These are phyloP conservation scores for Taphrina sp. DNA, from an alignment of 1,139 yeast species.

Conservation along the genomic window DNA sequence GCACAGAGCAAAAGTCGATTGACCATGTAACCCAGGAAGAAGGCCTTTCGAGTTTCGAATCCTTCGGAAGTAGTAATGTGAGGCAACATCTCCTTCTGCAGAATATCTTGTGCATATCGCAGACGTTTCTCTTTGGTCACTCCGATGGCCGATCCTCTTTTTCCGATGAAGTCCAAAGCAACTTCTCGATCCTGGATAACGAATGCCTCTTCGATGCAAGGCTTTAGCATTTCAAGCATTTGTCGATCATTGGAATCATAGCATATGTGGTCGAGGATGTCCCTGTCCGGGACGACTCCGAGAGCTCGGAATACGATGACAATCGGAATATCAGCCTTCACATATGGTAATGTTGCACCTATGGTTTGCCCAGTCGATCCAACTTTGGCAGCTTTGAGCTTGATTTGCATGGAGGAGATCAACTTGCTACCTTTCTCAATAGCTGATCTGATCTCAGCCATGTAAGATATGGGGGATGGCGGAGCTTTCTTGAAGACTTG, in stretches of 20 bases:
- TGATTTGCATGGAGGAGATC: slow-evolving; percentile 90
- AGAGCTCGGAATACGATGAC: slow-evolving; percentile 95
- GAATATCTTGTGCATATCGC: slow-evolving; percentile 92
- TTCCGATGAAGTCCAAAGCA: slow-evolving; percentile 94
- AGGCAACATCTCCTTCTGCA: slow-evolving; percentile 93
- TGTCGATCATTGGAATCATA: slow-evolving; percentile 98
- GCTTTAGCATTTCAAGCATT: slow-evolving; percentile 98
- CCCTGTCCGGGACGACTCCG: slow-evolving; percentile 99
- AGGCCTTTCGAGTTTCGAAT: slow-evolving; percentile 93
- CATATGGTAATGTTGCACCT: slow-evolving; percentile 92
- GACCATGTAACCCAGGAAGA: slow-evolving; percentile 95
- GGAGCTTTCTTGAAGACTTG: slow-evolving; percentile 98
- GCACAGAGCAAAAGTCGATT: slow-evolving; percentile 93
- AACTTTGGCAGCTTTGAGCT: slow-evolving; percentile 53
- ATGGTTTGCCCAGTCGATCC: slow-evolving; percentile 55
- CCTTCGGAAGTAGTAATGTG: slow-evolving; percentile 98
- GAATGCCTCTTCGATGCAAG: slow-evolving; percentile 98
- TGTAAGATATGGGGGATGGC: slow-evolving; percentile 92
- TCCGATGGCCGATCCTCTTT: slow-evolving; percentile 94
- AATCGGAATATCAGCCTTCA: slow-evolving; percentile 93
- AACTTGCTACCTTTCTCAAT: slow-evolving; percentile 94
- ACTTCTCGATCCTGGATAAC: slow-evolving; percentile 97
- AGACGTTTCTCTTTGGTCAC: slow-evolving; percentile 97
- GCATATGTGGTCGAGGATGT: slow-evolving; percentile 94
- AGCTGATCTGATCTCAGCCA: slow-evolving; percentile 96